phyloP scores from a whole-genome alignment of 192 early-diverging fungal species.

The Coemansia interrupta region DNA sequence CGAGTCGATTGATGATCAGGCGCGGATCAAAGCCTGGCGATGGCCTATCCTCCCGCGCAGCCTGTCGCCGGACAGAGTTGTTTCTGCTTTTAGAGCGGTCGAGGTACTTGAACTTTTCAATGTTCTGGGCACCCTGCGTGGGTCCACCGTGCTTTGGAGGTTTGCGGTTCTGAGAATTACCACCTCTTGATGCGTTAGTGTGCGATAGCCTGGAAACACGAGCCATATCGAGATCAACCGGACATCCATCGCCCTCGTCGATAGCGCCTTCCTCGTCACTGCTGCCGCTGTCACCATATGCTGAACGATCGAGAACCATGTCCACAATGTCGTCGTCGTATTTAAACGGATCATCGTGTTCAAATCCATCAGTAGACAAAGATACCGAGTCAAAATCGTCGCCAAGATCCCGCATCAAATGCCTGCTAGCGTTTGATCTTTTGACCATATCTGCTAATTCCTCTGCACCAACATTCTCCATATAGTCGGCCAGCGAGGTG shows the following conservation, averaged over 20 bases:
- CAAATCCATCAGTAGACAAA: constrained; percentile 8
- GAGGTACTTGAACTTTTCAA: constrained; percentile 8
- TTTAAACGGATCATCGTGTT: constrained; percentile 24
- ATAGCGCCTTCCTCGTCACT: constrained; percentile 4
- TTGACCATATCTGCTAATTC: constrained; percentile 15
- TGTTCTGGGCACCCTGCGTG: constrained; percentile 12
- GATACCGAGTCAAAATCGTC: constrained; percentile 8
- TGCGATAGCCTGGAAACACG: constrained; percentile 7
- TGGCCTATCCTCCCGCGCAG: constrained; percentile 5
- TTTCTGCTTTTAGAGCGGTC: constrained; percentile 22
- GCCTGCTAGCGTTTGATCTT: not conserved
- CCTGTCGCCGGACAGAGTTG: constrained; percentile 7
- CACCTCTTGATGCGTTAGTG: not conserved
- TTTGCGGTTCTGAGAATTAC: not conserved
- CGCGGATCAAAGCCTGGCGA: constrained; percentile 35
- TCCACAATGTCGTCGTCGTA: constrained; percentile 21
- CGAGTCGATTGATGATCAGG: constrained; percentile 30
- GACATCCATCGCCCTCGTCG: constrained; percentile 38
- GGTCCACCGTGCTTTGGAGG: not conserved
- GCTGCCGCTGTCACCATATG: constrained; percentile 3
- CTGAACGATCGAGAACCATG: constrained; percentile 8
- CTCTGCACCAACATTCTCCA: constrained; percentile 29
- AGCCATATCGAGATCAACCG: constrained; percentile 27
- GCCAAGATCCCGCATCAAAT: constrained; percentile 27
- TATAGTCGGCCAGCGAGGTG: constrained; percentile 26